Evolutionary conservation across 805 yeast species (phyloP).

Genomic region (Spathaspora boniae): DNA sequence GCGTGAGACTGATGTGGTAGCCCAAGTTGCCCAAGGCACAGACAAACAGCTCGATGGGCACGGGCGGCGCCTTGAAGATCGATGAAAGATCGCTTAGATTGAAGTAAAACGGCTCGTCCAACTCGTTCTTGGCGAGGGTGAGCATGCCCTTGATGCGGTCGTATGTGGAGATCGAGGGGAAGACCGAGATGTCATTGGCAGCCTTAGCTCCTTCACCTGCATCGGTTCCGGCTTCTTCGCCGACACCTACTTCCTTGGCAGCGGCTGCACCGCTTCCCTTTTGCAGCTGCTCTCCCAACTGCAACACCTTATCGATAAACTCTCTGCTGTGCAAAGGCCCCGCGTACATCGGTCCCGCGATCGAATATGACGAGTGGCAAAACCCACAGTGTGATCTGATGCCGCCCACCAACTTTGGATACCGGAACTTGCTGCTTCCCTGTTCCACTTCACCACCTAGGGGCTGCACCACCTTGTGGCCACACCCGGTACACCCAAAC

Average conservation of each 20-base stretch:
- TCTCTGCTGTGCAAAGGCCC: slow-evolving; percentile 66
- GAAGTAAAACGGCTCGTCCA: slow-evolving; percentile 71
- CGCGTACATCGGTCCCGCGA: slow-evolving; percentile 95
- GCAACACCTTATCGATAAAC: slow-evolving; percentile 63
- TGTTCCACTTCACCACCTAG: slow-evolving; percentile 72
- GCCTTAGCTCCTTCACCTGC: no score
- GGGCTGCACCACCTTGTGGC: slow-evolving; percentile 64
- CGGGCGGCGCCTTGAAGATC: slow-evolving; percentile 75
- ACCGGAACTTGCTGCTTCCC: slow-evolving; percentile 52
- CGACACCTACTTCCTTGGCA: slow-evolving; percentile 37
- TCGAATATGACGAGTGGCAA: slow-evolving; percentile 68
- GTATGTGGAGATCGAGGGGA: no score
- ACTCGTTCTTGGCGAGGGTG: slow-evolving; percentile 73
- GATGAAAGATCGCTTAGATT: slow-evolving; percentile 75
- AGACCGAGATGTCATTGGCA: no score
- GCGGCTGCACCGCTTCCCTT: slow-evolving; percentile 40
- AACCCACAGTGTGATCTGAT: slow-evolving; percentile 56
- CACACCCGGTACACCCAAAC: slow-evolving; percentile 87
- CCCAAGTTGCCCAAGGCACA: slow-evolving; percentile 82
- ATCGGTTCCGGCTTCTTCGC: slow-evolving; percentile 58
- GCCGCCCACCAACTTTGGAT: slow-evolving; percentile 45
- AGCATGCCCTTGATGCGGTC: slow-evolving; percentile 91
- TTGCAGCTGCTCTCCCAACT: slow-evolving; percentile 11
- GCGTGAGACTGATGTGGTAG: slow-evolving; percentile 79
- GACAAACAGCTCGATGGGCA: slow-evolving; percentile 66